These are phyloP conservation scores for Paracamarosporium sp. DNA, from an alignment of 2,329 filamentous ascomycete genomes.

Conservation along the genomic window DNA sequence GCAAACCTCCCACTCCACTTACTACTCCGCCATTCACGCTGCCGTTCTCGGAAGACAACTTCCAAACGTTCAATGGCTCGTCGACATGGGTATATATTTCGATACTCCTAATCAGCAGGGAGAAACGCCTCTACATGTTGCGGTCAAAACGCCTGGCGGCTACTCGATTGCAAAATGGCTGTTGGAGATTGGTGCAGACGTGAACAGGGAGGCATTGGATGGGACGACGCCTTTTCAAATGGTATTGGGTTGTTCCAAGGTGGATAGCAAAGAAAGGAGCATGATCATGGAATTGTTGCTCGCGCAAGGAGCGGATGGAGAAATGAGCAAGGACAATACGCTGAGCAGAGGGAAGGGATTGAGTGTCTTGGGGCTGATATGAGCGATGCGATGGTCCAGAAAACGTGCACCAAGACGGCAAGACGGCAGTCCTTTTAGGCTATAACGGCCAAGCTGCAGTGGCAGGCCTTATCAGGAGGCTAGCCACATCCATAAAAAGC, in stretches of 20 bases:
- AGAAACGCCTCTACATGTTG: constrained; percentile 41
- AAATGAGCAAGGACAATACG: constrained; percentile 8
- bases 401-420: not conserved
- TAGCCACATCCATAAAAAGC: too few relatives aligned
- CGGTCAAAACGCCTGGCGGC: constrained; percentile 32
- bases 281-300: constrained; percentile 37
- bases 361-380: constrained; percentile 20
- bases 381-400: not conserved
- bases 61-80: constrained; percentile 33
- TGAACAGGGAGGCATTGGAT: constrained; percentile 31
- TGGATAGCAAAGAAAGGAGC: constrained; percentile 35
- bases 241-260: constrained; percentile 21
- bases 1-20: constrained; percentile 19
- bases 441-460: too few relatives aligned
- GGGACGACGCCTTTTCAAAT: constrained; percentile 31
- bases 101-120: constrained; percentile 32
- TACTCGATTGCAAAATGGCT: constrained; percentile 35
- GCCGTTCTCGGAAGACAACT: constrained; percentile 34
- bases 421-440: too few relatives aligned
- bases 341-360: constrained; percentile 20
- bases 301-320: constrained; percentile 35
- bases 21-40: constrained; percentile 38
- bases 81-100: constrained; percentile 32
- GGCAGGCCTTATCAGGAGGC: too few relatives aligned
- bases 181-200: constrained; percentile 38